Conservation (phyloP, 495 filamentous ascomycete species). For the Aspergillus mulundensis region DNA sequence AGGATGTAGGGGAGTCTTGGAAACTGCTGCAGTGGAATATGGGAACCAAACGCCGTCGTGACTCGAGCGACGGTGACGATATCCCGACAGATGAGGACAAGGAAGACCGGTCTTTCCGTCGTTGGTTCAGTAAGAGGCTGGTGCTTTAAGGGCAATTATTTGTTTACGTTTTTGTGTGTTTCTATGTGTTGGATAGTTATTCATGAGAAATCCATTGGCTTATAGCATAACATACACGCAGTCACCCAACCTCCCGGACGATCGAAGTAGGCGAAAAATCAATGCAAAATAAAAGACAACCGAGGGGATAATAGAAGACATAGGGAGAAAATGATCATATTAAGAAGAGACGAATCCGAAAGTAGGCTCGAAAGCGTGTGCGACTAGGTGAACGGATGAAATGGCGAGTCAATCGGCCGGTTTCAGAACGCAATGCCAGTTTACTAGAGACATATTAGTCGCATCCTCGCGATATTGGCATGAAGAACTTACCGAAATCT, state of each 20-base stretch:
- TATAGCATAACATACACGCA: constrained; percentile 23
- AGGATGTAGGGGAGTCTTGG: background rate
- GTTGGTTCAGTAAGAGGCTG: background rate
- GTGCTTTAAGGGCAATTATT: background rate
- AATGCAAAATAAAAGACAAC: constrained; percentile 4
- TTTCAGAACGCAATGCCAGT: constrained; percentile 10
- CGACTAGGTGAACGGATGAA: background rate
- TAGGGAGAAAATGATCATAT: constrained; percentile 7
- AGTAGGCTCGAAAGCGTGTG: background rate
- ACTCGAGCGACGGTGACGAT: background rate
- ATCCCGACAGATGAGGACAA: background rate
- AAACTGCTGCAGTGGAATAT: background rate
- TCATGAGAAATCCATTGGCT: constrained; percentile 8
- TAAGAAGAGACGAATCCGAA: constrained; percentile 3
- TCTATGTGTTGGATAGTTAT: background rate
- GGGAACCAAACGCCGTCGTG: background rate
- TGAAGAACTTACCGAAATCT: constrained; percentile 42
- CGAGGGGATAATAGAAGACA: constrained; percentile 9
- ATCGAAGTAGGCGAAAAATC: constrained; percentile 5
- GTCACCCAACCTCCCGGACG: constrained; percentile 8
- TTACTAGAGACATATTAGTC: constrained; percentile 22
- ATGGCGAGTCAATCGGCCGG: constrained; percentile 6
- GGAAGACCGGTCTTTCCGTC: background rate
- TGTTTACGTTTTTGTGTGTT: background rate
- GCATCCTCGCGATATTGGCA: too few species aligned